A percentile compares a stretch with the other conserved stretches of the same genome.
phyloP scores from a whole-genome alignment of 163 green algal species.

The Coccomyxa subellipsoidea region DNA sequence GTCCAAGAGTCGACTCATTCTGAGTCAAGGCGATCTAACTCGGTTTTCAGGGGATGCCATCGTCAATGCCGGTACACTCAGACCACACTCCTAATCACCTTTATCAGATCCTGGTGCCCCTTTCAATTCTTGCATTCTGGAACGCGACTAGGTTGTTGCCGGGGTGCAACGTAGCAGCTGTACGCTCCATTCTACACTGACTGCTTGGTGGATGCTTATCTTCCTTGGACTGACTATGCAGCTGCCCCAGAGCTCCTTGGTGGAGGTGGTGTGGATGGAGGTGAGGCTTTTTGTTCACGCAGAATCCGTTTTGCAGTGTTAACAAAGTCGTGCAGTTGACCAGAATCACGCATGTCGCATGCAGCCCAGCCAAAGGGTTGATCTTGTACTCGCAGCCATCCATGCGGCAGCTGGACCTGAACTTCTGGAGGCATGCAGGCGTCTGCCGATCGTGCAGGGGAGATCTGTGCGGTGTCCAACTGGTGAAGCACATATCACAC shows the following conservation, averaged over 20 bases:
- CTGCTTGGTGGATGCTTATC: too few relatives aligned
- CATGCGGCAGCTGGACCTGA: constrained; percentile 69
- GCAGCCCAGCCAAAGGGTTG: not conserved
- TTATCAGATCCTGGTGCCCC: not conserved
- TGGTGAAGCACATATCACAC: constrained; percentile 75
- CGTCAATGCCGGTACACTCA: constrained; percentile 71
- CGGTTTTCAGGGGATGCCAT: constrained; percentile 69
- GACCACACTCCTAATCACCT: not conserved
- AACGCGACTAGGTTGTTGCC: not conserved
- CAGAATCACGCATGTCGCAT: not conserved
- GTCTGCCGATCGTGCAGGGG: constrained; percentile 45
- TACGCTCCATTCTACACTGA: too few relatives aligned
- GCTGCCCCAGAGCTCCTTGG: constrained; percentile 70
- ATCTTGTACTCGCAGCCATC: constrained; percentile 51
- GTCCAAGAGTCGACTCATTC: constrained; percentile 12
- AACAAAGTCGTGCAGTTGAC: not conserved
- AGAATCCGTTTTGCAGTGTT: not conserved
- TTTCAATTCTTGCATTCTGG: not conserved
- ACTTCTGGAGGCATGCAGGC: constrained; percentile 61
- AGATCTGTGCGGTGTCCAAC: constrained; percentile 73
- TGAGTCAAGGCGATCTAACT: constrained; percentile 63
- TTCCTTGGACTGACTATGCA: too few relatives aligned
- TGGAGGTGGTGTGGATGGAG: constrained; percentile 78
- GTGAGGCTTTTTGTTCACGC: constrained; percentile 15
- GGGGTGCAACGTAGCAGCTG: too few relatives aligned